Evolutionary conservation across 1,284 basidiomycete species (phyloP), one percentile per base, ranked within the genome.

Genomic region (Ceratorhiza oryzae-sativae): DNA sequence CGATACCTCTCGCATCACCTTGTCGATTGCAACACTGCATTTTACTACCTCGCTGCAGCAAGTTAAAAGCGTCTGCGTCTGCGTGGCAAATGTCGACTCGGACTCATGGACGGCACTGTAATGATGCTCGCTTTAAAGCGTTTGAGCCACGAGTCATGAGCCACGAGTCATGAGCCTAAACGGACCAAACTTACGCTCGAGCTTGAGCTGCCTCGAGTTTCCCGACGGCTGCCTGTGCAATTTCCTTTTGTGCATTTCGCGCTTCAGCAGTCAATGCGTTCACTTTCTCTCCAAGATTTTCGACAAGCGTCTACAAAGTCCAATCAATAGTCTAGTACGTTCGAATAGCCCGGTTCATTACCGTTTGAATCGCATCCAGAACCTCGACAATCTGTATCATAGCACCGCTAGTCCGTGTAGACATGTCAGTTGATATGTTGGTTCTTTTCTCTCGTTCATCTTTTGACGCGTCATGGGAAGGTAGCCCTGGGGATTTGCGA

Each of bases 211-310:
- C 25, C 3, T 48, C 55, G 30, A 70, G 67, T 30, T 70, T 55
- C 10, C 27, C 15, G 3, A 59, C 32, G n/a, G 59, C 55, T n/a
- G 30, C 41, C 20, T 45, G 42, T 12, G 55, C n/a, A 13, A 70
- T 42, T 27, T 70, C 67, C 4, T 13, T 25, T 18, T 39, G 55
- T 25, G 67, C 67, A 9, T 49, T 70, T 10, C 30, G 55, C 5
- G 67, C 67, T 1, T 70, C 55, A 27, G 39, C 32, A 0, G 53
- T 59, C 25, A 70, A 30, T 12, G 20, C 20, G 25, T 70, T 55
- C 18, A 70, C 67, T 48, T 70, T 70, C 42, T 59, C 67, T 12
- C 55, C 39, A 9, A 70, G 39, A 27, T 59, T 70, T 12, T 42
- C 41, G 25, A 18, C 67, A 39, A 70, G 48, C 15, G 49, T 20